A percentile compares a stretch with the other conserved stretches of the same genome.
phyloP scores from a whole-genome alignment of 495 filamentous ascomycete genomes.

The Hypoxylon fragiforme region DNA sequence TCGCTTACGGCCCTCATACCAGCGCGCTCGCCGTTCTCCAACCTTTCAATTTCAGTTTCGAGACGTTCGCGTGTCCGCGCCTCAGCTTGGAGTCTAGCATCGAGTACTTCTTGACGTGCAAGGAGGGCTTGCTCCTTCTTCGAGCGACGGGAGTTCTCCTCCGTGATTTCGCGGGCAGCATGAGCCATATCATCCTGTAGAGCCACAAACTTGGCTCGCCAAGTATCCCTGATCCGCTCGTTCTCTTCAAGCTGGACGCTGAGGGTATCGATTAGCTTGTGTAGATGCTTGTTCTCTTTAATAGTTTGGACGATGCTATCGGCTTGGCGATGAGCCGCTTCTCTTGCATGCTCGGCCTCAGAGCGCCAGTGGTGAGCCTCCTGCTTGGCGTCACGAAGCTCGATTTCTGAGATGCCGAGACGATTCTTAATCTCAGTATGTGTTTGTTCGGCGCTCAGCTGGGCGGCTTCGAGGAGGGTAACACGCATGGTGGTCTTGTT shows the following conservation, averaged over 20 bases:
- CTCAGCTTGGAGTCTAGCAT: constrained; percentile 76
- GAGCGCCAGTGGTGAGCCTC: constrained; percentile 54
- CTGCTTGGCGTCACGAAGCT: constrained; percentile 52
- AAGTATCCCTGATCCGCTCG: constrained; percentile 72
- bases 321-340: constrained; percentile 45
- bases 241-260: constrained; percentile 82
- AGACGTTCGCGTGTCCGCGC: constrained; percentile 75
- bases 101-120: constrained; percentile 76
- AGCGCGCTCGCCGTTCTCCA: constrained; percentile 76
- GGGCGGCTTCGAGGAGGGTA: constrained; percentile 63
- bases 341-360: constrained; percentile 50
- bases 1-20: constrained; percentile 60
- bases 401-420: constrained; percentile 50
- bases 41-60: constrained; percentile 72
- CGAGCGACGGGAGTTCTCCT: constrained; percentile 75
- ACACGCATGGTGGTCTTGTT: constrained; percentile 60
- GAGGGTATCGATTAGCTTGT: constrained; percentile 67
- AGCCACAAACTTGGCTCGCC: constrained; percentile 76
- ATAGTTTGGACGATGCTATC: constrained; percentile 45
- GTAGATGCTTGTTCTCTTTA: constrained; percentile 56
- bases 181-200: constrained; percentile 83
- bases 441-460: constrained; percentile 65
- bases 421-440: constrained; percentile 64
- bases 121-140: constrained; percentile 74
- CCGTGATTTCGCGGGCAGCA: constrained; percentile 73